Base-by-base conservation (phyloP, 177 flowering plant species). In the Tripterygium wilfordii region DNA sequence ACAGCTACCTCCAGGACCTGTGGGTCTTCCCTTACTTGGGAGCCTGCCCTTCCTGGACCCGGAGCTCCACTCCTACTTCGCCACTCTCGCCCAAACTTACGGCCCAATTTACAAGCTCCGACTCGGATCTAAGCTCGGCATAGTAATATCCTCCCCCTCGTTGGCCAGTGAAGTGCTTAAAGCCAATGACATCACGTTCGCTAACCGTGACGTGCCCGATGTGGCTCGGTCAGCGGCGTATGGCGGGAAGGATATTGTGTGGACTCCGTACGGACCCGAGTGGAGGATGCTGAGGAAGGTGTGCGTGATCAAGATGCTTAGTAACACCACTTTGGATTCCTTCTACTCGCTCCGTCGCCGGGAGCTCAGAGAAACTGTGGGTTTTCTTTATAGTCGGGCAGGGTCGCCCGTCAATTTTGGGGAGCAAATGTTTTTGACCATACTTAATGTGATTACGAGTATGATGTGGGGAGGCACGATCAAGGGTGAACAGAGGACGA, bases 321-420 rank as follows among this genome's bases (percentile, higher is more conserved):
- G 54, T 42, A 57, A 51, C 35, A 21, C 51, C 27, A 63, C 62
- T 0, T 61, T 82, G 8, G 75, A 76, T 29, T 57, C 67, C 2
- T 60, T 67, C 5, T 61, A 61, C 56, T 23, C 2, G n/a, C 69
- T 82, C 16, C 63, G 88, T 3, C 61, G 10, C 15, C 26, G 5
- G 3, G 55, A 60, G 55, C 55, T 52, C 8, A 10, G 58, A n/a
- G 12, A 51, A 9, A 45, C 27, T 4, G 50, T 60, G 5, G 31
- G 30, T 10, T 30, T 54, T 8, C 14, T 65, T 0, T 30, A 54
- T 38, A 19, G 18, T 1, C 48, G 15, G 29, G 29, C 13, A 12
- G 65, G 60, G 7, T 31, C 32, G n/a, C n/a, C 35, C 2, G 45
- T 65, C 12, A 25, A 65, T 36, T 14, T 65, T 3, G 48, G 61